Evolutionary conservation across 495 filamentous ascomycete species (phyloP), one percentile per base, ranked within the genome.

Genomic region (Apiosordaria backusii): DNA sequence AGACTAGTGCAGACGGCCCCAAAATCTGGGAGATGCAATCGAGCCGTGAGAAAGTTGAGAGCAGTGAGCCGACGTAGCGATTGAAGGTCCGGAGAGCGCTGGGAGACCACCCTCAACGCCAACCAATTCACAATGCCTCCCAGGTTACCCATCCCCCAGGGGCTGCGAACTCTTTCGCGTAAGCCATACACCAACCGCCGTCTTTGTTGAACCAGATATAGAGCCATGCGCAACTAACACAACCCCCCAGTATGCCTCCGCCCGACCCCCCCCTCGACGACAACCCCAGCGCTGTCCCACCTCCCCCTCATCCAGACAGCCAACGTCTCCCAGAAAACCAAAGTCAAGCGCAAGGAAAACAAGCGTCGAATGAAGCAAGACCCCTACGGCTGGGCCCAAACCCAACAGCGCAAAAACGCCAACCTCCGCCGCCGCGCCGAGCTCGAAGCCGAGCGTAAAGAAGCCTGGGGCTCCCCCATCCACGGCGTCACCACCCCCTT

Each of bases 401-500:
- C 90, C 23, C 84, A 89, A 69, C 89, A 90, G 75, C 89, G 91
- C 58, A 93, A 92, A 76, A 86, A 87, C 23, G 90, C 88, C 64
- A 96, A 96, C 75, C 70, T 94, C 55, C 84, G 86, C 69, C 87
- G 90, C 18, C 91, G 88, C 69, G 82, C 84, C 65, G 86, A 83
- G 54, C 85, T 97, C 63, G 75, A 85, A 40, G 73, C 83, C 60
- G 77, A 88, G 68, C 86, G 90, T 63, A 79, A 85, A 29, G 82
- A 77, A 24, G 81, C 81, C 27, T 70, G 87, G 60, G 92, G 92
- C 26, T 86, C 96, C 77, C 91, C 93, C 0, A 84, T 98, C 70
- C 83, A 87, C 62, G 93, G 92, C 70, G 78, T 87, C 50, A 73
- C 83, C 6, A 97, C 96, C 15, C 84, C 92, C 45, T 99, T 97